Conservation (phyloP, 1,284 basidiomycete genomes). For the Apiotrichum siamense region DNA sequence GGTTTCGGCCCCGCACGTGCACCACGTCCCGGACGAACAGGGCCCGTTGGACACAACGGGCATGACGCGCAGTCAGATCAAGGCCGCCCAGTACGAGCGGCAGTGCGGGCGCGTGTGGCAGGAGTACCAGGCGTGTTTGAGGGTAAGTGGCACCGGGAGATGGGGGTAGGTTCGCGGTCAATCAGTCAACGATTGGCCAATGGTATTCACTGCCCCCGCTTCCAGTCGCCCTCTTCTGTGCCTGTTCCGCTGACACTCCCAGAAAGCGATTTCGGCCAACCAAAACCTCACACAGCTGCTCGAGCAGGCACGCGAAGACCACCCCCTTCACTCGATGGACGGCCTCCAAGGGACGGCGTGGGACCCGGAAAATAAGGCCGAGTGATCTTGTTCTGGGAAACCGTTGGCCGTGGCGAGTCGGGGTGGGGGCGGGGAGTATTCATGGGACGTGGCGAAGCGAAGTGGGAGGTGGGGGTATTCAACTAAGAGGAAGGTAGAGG, state of each 20-base stretch:
- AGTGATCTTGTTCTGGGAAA: neutral
- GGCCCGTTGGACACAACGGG: conserved; percentile 33
- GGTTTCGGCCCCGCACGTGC: conserved; percentile 13
- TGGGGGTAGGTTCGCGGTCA: neutral
- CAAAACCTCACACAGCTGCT: conserved; percentile 65
- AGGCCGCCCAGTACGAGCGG: conserved; percentile 70
- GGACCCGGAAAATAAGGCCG: conserved; percentile 25
- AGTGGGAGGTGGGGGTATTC: neutral
- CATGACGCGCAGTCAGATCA: conserved; percentile 40
- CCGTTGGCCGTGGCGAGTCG: neutral
- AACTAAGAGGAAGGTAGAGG: neutral
- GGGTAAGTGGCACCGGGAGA: conserved; percentile 50
- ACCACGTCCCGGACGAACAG: conserved; percentile 2
- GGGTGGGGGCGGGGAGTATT: neutral
- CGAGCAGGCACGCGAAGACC: conserved; percentile 71
- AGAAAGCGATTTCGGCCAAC: conserved; percentile 77
- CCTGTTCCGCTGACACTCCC: conserved; percentile 7
- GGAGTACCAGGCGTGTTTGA: conserved; percentile 71
- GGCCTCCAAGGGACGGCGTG: conserved; percentile 39
- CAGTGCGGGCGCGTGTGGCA: conserved; percentile 76
- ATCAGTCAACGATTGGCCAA: neutral
- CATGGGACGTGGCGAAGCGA: too few species aligned
- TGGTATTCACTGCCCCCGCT: neutral
- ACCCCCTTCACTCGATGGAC: conserved; percentile 54
- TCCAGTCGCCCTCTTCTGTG: too few species aligned